Base-by-base conservation (phyloP, 2,329 filamentous ascomycete genomes). In the Tolypocladium sp. region DNA sequence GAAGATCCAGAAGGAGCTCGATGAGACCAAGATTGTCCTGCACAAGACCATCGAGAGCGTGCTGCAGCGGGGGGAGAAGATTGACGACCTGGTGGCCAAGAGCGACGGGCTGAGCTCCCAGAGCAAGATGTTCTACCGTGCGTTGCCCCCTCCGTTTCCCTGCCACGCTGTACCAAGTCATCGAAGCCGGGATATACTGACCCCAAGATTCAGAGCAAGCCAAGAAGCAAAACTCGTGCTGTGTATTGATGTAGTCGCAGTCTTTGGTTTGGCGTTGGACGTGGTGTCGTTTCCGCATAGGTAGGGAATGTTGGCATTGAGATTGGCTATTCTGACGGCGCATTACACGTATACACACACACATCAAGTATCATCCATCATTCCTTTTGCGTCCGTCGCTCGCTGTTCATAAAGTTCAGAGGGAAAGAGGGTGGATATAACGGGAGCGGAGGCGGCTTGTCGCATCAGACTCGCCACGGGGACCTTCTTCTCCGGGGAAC, bases 71-170 rank as follows among this genome's bases (percentile, higher is more conserved):
- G 94, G 92, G 49, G 92, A 97, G 84, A 97, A 97, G 83, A 91
- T 99, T 66, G 93, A 97, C 71, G 90, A 89, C 68, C 77, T 99
- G 67, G 93, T 97, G 53, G 87, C 88, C 64, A 97, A 97, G 85
- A 96, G 91, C 69, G 91, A 96, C 68, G 91, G 88, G 15, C 76
- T 99, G 69, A 96, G 91, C 75, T 84, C 86, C 56, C 90, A 94
- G 80, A 96, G 91, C 78, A 97, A 96, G 83, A 93, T 95, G 89
- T 99, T 99, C 74, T 97, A 97, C 75, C 91, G 88, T 88, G 74
- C 68, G 81, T 77, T 27, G 8, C 20, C n/a, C 38, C 42, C 2
- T 7, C 20, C 8, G n/a, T n/a, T 33, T 20, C 46, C 17, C 30
- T 13, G 20, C 22, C 30, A 2, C 4, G 49, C 20, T 22, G 2